Percentiles rank a stretch among this genome's conserved stretches.
Conservation (phyloP, 129 eudicot genomes). For the Arctium lappa region DNA sequence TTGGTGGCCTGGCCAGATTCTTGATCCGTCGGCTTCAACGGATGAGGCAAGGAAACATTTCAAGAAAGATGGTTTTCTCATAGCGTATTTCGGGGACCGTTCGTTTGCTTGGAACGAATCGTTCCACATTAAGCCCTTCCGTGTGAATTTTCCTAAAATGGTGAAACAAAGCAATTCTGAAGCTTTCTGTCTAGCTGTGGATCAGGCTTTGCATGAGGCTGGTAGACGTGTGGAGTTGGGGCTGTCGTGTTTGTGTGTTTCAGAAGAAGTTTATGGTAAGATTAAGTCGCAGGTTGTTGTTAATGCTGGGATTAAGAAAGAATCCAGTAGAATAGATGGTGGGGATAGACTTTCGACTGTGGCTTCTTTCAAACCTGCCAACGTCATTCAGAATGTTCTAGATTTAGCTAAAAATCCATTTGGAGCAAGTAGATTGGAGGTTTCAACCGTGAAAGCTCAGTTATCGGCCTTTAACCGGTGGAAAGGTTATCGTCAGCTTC, state of each 20-base stretch:
- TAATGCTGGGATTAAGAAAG: slow-evolving; percentile 52
- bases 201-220: slow-evolving; percentile 57
- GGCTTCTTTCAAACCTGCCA: slow-evolving; percentile 44
- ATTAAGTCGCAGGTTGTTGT: slow-evolving; percentile 35
- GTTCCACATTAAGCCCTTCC: slow-evolving; percentile 56
- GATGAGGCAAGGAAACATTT: slow-evolving; percentile 45
- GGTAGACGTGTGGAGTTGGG: slow-evolving; percentile 71
- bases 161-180: slow-evolving; percentile 46
- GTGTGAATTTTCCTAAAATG: slow-evolving; percentile 43
- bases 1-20: slow-evolving; percentile 88
- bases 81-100: slow-evolving; percentile 74
- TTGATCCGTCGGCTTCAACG: slow-evolving; percentile 51
- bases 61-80: slow-evolving; percentile 39
- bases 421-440: slow-evolving; percentile 34
- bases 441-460: slow-evolving; percentile 44
- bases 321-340: slow-evolving; percentile 41
- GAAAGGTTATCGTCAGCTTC: slow-evolving; percentile 61
- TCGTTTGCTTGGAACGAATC: slow-evolving; percentile 62
- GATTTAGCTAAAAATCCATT: slow-evolving; percentile 49
- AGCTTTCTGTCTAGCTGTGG: slow-evolving; percentile 51
- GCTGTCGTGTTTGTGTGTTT: slow-evolving; percentile 55
- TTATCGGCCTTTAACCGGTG: slow-evolving; percentile 60
- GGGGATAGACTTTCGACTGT: slow-evolving; percentile 51
- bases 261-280: slow-evolving; percentile 20
- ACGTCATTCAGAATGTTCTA: slow-evolving; percentile 34